Conservation (phyloP, 805 yeast species). For the Ogataea trehalophila region DNA sequence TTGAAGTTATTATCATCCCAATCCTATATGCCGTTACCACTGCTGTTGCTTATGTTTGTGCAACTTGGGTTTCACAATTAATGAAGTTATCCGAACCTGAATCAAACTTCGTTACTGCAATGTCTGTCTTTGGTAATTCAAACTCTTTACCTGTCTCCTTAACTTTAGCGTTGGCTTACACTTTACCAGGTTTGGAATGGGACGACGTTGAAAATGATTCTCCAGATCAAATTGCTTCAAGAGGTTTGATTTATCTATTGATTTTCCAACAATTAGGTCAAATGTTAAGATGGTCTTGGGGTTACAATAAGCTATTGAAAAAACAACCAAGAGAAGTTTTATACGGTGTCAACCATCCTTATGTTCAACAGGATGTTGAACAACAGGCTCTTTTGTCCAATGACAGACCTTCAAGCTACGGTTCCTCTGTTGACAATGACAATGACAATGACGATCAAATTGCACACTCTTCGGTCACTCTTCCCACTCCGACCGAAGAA, state of each 20-base stretch:
- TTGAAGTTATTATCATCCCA: conserved; percentile 82
- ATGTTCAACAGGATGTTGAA: conserved; percentile 20
- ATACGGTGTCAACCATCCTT: conserved; percentile 10
- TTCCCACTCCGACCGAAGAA: conserved; percentile 1
- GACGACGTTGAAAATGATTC: conserved; percentile 62
- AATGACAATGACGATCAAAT: conserved; percentile 7
- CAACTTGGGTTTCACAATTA: conserved; percentile 48
- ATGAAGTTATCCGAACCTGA: conserved; percentile 67
- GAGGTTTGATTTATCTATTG: conserved; percentile 70
- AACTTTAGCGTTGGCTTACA: conserved; percentile 71
- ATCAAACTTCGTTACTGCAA: conserved; percentile 88
- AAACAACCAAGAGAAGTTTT: conserved; percentile 39
- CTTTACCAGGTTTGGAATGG: conserved; percentile 74
- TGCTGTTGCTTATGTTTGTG: conserved; percentile 61
- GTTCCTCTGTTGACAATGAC: conserved; percentile 10
- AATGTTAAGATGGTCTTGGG: conserved; percentile 84
- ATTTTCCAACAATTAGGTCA: conserved; percentile 83
- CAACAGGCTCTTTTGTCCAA: conserved; percentile 4
- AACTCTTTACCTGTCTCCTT: conserved; percentile 92
- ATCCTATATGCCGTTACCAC: conserved; percentile 81
- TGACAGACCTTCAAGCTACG: conserved; percentile 14
- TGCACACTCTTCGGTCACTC: neutral
- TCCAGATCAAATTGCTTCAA: conserved; percentile 66
- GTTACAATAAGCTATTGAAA: conserved; percentile 64
- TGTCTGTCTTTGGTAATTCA: conserved; percentile 95